A percentile compares a stretch with the other conserved stretches of the same genome.
Evolutionary conservation across 306 rosid species (phyloP).

Genomic region (Hylodesmum podocarpum): DNA sequence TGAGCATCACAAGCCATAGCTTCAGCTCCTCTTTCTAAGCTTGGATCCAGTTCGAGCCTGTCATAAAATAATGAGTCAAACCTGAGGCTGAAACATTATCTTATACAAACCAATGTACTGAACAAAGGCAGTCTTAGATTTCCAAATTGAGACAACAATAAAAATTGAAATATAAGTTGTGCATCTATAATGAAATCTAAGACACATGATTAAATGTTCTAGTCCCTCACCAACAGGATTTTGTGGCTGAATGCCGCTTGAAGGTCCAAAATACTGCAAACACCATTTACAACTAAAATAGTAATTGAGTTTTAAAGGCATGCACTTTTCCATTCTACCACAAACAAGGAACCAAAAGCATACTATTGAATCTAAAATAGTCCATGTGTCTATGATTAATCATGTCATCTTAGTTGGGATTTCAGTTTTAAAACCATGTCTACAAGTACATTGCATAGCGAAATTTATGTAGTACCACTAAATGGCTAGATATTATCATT

Average conservation of each 20-base stretch:
- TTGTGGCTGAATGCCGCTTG: slow-evolving; percentile 59
- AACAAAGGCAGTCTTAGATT: slow-evolving; percentile 25
- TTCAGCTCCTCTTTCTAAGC: slow-evolving; percentile 27
- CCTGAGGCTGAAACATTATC: slow-evolving; percentile 27
- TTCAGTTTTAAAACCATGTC: slow-evolving; percentile 16
- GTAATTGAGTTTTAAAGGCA: slow-evolving; percentile 45
- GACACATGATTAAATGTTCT: slow-evolving; percentile 40
- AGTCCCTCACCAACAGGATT: slow-evolving; percentile 46
- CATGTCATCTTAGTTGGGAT: slow-evolving; percentile 17
- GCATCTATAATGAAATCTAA: slow-evolving; percentile 36
- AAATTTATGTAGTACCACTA: slow-evolving; percentile 1
- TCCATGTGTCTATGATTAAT: neutral
- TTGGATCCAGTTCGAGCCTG: slow-evolving; percentile 21
- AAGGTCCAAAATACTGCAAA: slow-evolving; percentile 58
- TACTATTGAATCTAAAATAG: slow-evolving; percentile 16
- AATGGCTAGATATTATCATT: slow-evolving; percentile 18
- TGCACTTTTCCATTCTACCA: slow-evolving; percentile 46
- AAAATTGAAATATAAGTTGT: slow-evolving; percentile 16
- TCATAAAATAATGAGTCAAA: slow-evolving; percentile 28
- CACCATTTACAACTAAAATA: slow-evolving; percentile 53
- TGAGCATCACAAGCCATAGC: slow-evolving; percentile 30
- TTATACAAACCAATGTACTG: slow-evolving; percentile 22
- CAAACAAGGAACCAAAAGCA: slow-evolving; percentile 39
- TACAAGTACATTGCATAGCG: slow-evolving; percentile 16
- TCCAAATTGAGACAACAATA: slow-evolving; percentile 19